Percentiles rank a stretch among this genome's conserved stretches.
phyloP scores from a whole-genome alignment of 2,329 filamentous ascomycete species.

The Botrytis fragariae region DNA sequence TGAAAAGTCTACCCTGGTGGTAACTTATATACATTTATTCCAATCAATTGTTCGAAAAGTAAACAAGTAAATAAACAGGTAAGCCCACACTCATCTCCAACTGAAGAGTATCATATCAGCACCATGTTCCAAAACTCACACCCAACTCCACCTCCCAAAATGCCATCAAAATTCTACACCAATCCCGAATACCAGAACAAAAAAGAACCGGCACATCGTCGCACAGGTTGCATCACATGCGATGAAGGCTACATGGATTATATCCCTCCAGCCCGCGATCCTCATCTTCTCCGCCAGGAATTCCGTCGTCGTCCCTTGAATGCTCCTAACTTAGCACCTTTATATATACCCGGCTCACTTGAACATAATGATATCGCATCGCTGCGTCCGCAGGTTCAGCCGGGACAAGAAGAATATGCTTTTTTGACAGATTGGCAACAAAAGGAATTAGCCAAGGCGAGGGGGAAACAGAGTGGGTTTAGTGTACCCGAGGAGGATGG shows the following conservation, averaged over 20 bases:
- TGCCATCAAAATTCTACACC: not conserved
- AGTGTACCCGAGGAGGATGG: not conserved
- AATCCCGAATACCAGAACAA: not conserved
- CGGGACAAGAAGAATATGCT: not conserved
- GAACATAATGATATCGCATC: not conserved
- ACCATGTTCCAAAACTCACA: not conserved
- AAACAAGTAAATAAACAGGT: not conserved
- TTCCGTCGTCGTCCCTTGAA: constrained; percentile 1
- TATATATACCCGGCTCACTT: not conserved
- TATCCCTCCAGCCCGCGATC: not conserved
- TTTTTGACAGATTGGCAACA: not conserved
- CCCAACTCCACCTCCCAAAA: not conserved
- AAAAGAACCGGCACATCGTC: not conserved
- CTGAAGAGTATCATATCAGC: not conserved
- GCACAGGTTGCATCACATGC: not conserved
- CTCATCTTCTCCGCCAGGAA: not conserved
- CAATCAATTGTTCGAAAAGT: not conserved
- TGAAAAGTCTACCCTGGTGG: constrained; percentile 8
- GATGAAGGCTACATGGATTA: not conserved
- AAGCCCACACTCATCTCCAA: not conserved
- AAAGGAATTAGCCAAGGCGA: fast-evolving
- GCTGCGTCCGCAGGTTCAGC: not conserved
- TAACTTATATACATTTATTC: not conserved
- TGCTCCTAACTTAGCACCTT: not conserved
- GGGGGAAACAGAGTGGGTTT: no score